A percentile compares a stretch with the other conserved stretches of the same genome.
phyloP scores from a whole-genome alignment of 345 rosid species.

The Balakata baccata region DNA sequence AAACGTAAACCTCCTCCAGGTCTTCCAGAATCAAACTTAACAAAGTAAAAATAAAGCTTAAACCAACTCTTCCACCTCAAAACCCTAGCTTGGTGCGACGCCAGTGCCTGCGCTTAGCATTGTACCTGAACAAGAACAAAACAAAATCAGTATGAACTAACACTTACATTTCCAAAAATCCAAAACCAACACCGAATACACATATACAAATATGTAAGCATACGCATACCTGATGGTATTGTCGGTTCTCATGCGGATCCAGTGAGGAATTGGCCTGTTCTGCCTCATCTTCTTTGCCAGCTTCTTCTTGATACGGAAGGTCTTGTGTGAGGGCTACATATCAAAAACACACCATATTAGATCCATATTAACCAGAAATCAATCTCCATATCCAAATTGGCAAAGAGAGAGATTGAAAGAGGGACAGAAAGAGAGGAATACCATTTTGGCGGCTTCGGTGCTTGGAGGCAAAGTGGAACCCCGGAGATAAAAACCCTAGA shows the following conservation, averaged over 20 bases:
- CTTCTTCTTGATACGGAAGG: slow-evolving; percentile 27
- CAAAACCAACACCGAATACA: not conserved
- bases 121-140: slow-evolving; percentile 36
- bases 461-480: not conserved
- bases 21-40: not conserved
- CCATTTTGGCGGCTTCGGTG: slow-evolving; percentile 18
- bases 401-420: not conserved
- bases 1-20: not conserved
- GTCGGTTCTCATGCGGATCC: slow-evolving; percentile 30
- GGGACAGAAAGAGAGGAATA: not conserved
- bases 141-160: not conserved
- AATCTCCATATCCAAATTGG: too few relatives aligned
- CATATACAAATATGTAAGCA: not conserved
- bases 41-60: not conserved
- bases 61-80: slow-evolving; percentile 24
- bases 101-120: slow-evolving; percentile 73
- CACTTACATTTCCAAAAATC: not conserved
- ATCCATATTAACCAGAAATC: not conserved
- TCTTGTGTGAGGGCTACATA: slow-evolving; percentile 27
- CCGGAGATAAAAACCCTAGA: slow-evolving; percentile 19
- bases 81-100: slow-evolving; percentile 69
- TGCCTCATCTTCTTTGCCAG: slow-evolving; percentile 35
- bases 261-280: slow-evolving; percentile 31
- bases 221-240: slow-evolving; percentile 23
- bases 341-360: not conserved